Percentiles rank a stretch among this genome's conserved stretches.
Conservation (phyloP, 1,139 yeast species). For the Wickerhamomyces sp. region DNA sequence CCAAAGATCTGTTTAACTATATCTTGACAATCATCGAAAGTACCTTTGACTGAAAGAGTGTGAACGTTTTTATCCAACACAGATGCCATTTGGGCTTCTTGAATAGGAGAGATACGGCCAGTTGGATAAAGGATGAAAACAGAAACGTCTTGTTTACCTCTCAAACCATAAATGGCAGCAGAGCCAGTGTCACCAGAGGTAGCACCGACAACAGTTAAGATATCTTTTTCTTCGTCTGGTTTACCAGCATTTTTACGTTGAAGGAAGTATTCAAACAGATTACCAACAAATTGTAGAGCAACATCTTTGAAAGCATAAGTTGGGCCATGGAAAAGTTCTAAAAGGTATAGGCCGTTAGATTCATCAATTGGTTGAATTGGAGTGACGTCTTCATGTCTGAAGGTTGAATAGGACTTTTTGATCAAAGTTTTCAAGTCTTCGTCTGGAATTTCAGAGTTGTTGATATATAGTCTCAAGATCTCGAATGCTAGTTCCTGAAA, state of each 20-base stretch:
- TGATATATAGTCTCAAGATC: constrained; percentile 76
- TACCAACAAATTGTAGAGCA: constrained; percentile 96
- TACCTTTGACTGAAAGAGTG: constrained; percentile 90
- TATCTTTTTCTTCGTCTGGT: constrained; percentile 60
- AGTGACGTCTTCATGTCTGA: constrained; percentile 80
- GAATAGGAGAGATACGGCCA: constrained; percentile 95
- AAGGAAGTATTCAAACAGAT: constrained; percentile 87
- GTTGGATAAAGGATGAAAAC: constrained; percentile 95
- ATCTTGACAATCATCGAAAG: constrained; percentile 98
- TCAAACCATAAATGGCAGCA: constrained; percentile 95
- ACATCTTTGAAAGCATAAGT: constrained; percentile 98
- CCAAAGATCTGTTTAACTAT: constrained; percentile 91
- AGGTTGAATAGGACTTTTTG: constrained; percentile 76
- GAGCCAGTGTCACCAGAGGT: constrained; percentile 99
- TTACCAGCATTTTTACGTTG: constrained; percentile 68
- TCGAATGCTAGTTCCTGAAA: constrained; percentile 86
- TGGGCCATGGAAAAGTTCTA: constrained; percentile 97
- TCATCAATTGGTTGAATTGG: constrained; percentile 61
- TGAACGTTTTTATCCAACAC: constrained; percentile 94
- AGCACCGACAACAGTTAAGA: constrained; percentile 95
- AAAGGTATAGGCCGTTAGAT: constrained; percentile 56
- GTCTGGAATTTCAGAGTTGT: constrained; percentile 63
- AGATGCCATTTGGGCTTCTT: constrained; percentile 98
- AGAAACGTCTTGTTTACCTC: constrained; percentile 94
- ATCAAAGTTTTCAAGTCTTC: constrained; percentile 62